phyloP scores from a whole-genome alignment of 495 filamentous ascomycete genomes.

The Xylaria scruposa region DNA sequence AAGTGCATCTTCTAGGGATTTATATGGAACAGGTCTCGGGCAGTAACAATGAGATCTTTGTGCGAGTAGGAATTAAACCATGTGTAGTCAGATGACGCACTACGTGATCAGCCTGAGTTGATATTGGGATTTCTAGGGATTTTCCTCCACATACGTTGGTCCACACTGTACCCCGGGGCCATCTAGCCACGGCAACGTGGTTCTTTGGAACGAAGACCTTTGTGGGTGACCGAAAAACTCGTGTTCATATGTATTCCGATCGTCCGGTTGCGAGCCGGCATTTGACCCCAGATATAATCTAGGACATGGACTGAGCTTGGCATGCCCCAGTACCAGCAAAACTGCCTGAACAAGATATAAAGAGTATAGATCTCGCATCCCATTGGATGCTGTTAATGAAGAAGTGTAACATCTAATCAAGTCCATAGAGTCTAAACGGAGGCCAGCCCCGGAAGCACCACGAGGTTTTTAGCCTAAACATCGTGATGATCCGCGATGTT shows the following conservation, averaged over 20 bases:
- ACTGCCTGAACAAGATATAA: constrained; percentile 18
- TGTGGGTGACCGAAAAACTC: not conserved
- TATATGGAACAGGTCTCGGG: not conserved
- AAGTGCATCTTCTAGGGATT: not conserved
- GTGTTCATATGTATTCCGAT: constrained; percentile 15
- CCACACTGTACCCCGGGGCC: not conserved
- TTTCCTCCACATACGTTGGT: not conserved
- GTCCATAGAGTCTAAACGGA: constrained; percentile 30
- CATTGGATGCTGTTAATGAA: constrained; percentile 36
- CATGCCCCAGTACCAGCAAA: not conserved
- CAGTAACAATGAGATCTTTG: not conserved
- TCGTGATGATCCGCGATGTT: constrained; percentile 18
- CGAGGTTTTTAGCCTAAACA: constrained; percentile 42
- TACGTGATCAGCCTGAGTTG: constrained; percentile 20
- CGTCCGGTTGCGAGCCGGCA: constrained; percentile 19
- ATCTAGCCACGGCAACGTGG: not conserved
- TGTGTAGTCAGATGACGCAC: not conserved
- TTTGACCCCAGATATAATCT: constrained; percentile 19
- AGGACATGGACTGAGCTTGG: not conserved
- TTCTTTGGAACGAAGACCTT: not conserved
- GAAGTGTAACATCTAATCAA: constrained; percentile 34
- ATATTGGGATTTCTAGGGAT: not conserved
- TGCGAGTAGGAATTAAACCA: not conserved
- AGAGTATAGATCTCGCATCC: constrained; percentile 10
- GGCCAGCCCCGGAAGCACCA: constrained; percentile 33